Base-by-base conservation (phyloP, 2,329 filamentous ascomycete genomes). In the Alternaria sp. region DNA sequence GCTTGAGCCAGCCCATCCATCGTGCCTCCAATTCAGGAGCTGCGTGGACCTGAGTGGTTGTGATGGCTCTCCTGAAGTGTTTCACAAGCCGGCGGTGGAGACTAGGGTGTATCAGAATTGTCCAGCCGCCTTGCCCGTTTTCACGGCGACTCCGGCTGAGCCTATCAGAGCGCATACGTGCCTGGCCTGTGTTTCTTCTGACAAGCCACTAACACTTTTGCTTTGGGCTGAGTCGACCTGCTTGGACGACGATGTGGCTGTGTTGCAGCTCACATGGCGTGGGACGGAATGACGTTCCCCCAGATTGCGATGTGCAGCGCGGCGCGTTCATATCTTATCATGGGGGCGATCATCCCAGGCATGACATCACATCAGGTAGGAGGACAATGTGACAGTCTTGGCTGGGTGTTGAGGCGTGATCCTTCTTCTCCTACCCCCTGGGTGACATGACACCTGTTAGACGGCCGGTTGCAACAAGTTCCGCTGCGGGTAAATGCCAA, bases 41-140 rank as follows among this genome's bases (percentile, higher is more conserved):
- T 60, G 54, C 46, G 55, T 53, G 54, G 58, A 54, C 60, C 36
- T 70, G 65, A 72, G 60, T 74, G 73, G 72, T 68, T 59, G 61
- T 60, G 58, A 62, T 66, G 53, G 58, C 52, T 52, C 58, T 63
- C 63, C 53, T 65, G 51, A 67, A 65, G 62, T 70, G 72, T 75
- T 75, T 72, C 68, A 69, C 68, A 65, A 74, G 71, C 69, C 70
- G 60, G 59, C 29, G 48, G 72, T 75, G 71, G 72, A 66, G 64
- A 63, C 70, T 74, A 73, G 73, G 63, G 56, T 46, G 73, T 71
- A 66, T 75, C 71, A 76, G 72, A 67, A 55, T 39, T 56, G 60
- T 36, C 60, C 56, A 67, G 64, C 63, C 67, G 61, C 68, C 53
- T 51, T 50, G 63, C 63, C 63, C 51, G 51, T 55, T 56, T 42